Conservation (phyloP, 108 stramenopile genomes). For the Pseudonitzschia pungens region DNA sequence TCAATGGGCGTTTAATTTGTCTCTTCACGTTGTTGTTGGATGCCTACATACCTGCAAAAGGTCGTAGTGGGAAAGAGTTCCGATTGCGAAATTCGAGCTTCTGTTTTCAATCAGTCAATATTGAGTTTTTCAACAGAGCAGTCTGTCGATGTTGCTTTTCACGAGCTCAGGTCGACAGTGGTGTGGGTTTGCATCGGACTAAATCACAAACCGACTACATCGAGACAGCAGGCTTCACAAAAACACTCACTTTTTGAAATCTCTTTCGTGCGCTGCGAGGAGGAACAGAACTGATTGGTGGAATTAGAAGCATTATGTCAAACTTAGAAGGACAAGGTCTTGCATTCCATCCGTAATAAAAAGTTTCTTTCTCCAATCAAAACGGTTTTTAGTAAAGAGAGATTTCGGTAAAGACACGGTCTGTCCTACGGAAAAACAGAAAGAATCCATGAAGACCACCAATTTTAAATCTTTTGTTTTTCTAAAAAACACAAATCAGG, state of each 20-base stretch:
- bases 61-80: constrained; percentile 2
- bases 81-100: not conserved
- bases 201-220: not conserved
- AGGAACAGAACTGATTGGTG: constrained; percentile 14
- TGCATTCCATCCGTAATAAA: not conserved
- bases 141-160: not conserved
- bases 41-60: constrained; percentile 2
- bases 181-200: not conserved
- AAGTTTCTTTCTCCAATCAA: constrained; percentile 13
- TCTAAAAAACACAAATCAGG: not conserved
- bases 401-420: constrained; percentile 15
- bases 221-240: not conserved
- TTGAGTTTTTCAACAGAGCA: not conserved
- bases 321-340: not conserved
- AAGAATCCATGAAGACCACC: not conserved
- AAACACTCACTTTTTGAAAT: not conserved
- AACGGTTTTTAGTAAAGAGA: constrained; percentile 16
- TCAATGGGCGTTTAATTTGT: no score
- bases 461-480: not conserved
- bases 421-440: not conserved
- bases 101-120: constrained; percentile 2
- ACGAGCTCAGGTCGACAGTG: not conserved
- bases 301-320: constrained; percentile 4
- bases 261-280: not conserved
- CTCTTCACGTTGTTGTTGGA: no score